A percentile compares a stretch with the other conserved stretches of the same genome.
phyloP scores from a whole-genome alignment of 805 yeast species.

The Teunomyces barrocoloradensis region DNA sequence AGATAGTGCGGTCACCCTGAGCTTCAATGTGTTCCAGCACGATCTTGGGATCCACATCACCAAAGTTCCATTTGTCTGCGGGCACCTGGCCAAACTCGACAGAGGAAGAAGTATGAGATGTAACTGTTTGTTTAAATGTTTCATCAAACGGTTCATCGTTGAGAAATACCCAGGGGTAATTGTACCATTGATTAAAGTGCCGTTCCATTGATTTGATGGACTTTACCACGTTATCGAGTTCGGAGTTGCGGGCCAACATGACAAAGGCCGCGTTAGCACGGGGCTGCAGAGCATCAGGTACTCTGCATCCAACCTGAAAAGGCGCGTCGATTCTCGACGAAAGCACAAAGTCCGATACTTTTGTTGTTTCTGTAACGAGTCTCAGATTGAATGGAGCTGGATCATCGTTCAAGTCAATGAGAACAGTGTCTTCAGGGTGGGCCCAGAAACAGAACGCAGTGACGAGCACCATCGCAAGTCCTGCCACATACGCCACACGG shows the following conservation, averaged over 20 bases:
- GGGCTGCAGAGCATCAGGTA: slow-evolving; percentile 37
- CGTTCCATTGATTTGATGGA: slow-evolving; percentile 76
- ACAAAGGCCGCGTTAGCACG: slow-evolving; percentile 84
- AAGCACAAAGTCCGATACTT: slow-evolving; percentile 13
- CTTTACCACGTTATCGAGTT: slow-evolving; percentile 69
- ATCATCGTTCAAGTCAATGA: background rate
- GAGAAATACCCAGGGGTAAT: slow-evolving; percentile 88
- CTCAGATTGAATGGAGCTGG: background rate
- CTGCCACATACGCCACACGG: background rate
- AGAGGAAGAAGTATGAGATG: slow-evolving; percentile 58
- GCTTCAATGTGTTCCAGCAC: slow-evolving; percentile 80
- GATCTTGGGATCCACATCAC: slow-evolving; percentile 76
- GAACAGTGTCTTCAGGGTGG: background rate
- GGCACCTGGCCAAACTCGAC: slow-evolving; percentile 73
- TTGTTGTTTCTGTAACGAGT: slow-evolving; percentile 1
- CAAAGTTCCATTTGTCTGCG: slow-evolving; percentile 65
- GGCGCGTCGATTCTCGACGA: slow-evolving; percentile 33
- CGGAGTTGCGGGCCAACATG: slow-evolving; percentile 78
- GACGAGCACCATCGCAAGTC: background rate
- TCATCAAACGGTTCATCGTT: slow-evolving; percentile 75
- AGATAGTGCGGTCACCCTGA: slow-evolving; percentile 83
- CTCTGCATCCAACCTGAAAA: slow-evolving; percentile 55
- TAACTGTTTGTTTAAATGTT: slow-evolving; percentile 56
- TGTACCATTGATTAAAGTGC: slow-evolving; percentile 90
- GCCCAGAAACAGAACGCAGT: background rate